These are phyloP conservation scores for Fomitiporia mediterranea DNA, from an alignment of 1,284 basidiomycete genomes.

Conservation along the genomic window DNA sequence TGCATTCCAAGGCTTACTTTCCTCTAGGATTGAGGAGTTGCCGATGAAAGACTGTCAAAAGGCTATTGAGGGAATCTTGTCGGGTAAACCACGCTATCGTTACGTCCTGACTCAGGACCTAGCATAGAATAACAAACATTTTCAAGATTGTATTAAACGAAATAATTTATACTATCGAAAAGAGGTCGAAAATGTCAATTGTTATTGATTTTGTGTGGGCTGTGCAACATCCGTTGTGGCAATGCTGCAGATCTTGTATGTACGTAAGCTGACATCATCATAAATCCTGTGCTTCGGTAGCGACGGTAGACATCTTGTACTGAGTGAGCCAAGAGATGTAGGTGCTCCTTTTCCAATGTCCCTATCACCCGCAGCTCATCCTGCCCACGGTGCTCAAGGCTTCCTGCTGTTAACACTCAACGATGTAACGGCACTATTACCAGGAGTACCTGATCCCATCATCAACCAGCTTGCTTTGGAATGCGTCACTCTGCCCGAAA, in stretches of 20 bases:
- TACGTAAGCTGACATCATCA: not conserved
- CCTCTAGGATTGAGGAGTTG: slow-evolving; percentile 38
- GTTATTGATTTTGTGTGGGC: too few relatives aligned
- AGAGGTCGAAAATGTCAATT: too few relatives aligned
- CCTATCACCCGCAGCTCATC: not conserved
- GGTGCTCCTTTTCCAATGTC: not conserved
- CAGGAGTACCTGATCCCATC: slow-evolving; percentile 28
- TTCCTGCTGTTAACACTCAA: slow-evolving; percentile 51
- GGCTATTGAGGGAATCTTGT: slow-evolving; percentile 49
- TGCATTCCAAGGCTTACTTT: not conserved
- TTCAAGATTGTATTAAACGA: too few relatives aligned
- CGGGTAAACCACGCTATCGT: slow-evolving; percentile 50
- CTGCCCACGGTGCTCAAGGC: slow-evolving; percentile 35
- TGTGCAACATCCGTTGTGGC: not conserved
- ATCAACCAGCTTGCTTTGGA: slow-evolving; percentile 47
- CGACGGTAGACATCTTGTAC: not conserved
- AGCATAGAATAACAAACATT: slow-evolving; percentile 6
- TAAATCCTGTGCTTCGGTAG: not conserved
- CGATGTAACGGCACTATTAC: slow-evolving; percentile 38
- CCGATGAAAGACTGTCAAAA: slow-evolving; percentile 55
- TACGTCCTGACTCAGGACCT: slow-evolving; percentile 42
- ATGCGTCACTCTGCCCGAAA: slow-evolving; percentile 45
- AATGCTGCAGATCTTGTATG: not conserved
- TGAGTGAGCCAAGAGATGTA: not conserved
- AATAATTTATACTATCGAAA: too few relatives aligned